Evolutionary conservation across 192 early-diverging fungal genomes (phyloP).

Genomic region (Allomyces javanicus): DNA sequence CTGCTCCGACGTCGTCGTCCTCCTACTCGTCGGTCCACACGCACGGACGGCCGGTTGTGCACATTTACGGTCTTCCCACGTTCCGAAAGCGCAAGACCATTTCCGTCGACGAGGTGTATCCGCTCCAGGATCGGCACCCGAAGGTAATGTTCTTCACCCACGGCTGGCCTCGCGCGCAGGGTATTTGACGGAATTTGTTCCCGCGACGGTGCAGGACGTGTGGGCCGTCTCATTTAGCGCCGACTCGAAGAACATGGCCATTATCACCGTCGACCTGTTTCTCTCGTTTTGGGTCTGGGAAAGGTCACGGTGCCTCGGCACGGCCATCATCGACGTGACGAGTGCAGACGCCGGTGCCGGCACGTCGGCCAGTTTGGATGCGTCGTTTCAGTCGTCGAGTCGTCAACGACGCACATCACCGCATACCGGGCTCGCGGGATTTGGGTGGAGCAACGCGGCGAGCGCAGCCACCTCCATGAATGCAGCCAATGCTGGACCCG

Average conservation of each 20-base stretch:
- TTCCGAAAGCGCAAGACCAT: slow-evolving; percentile 18
- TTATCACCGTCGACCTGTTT: slow-evolving; percentile 23
- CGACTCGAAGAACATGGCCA: slow-evolving; percentile 26
- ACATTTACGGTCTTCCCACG: slow-evolving; percentile 20
- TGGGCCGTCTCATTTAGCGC: slow-evolving; percentile 19
- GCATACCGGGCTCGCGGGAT: slow-evolving; percentile 1
- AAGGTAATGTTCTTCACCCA: not conserved
- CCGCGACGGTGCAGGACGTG: slow-evolving; percentile 18
- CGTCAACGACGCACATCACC: not conserved
- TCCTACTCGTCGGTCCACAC: too few species aligned
- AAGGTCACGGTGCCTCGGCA: slow-evolving; percentile 22
- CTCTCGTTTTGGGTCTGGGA: slow-evolving; percentile 34
- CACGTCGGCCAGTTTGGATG: too few species aligned
- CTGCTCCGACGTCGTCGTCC: too few species aligned
- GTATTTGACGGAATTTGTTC: not conserved
- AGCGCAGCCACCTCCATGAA: too few species aligned
- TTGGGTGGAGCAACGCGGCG: not conserved
- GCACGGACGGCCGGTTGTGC: slow-evolving; percentile 11
- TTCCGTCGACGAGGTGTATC: not conserved
- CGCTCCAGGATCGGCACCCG: not conserved
- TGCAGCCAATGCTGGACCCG: not conserved
- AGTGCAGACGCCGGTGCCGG: not conserved
- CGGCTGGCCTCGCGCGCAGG: not conserved
- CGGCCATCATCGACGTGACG: slow-evolving; percentile 1
- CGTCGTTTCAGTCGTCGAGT: not conserved